phyloP scores from a whole-genome alignment of 2,329 filamentous ascomycete genomes.

The Dactylellina leptospora region DNA sequence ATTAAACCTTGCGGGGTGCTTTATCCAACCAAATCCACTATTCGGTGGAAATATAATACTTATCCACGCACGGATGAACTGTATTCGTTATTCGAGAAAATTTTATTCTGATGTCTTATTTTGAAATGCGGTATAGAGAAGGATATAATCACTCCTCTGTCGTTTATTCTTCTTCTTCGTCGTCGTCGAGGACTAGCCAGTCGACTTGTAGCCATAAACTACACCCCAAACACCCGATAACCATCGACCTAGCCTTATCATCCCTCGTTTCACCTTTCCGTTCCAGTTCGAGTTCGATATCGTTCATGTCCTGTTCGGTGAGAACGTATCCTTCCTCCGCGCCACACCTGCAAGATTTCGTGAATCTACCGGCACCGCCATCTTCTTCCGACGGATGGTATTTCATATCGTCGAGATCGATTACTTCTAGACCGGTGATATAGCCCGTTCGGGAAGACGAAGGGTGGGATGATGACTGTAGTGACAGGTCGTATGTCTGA shows the following conservation, averaged over 20 bases:
- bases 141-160: constrained; percentile 38
- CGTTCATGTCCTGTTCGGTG: constrained; percentile 69
- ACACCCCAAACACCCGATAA: constrained; percentile 73
- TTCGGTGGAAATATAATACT: neutral
- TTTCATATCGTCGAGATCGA: constrained; percentile 72
- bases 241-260: constrained; percentile 59
- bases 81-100: too few species aligned
- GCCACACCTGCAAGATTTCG: constrained; percentile 70
- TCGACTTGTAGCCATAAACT: constrained; percentile 73
- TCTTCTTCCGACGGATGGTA: constrained; percentile 62
- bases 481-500: constrained; percentile 66
- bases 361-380: constrained; percentile 62
- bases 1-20: constrained; percentile 13
- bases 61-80: neutral
- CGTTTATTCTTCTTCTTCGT: constrained; percentile 5
- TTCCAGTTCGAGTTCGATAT: constrained; percentile 65
- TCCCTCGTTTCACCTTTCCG: constrained; percentile 2
- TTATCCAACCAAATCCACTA: neutral
- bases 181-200: constrained; percentile 67
- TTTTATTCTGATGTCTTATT: too few species aligned
- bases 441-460: constrained; percentile 58
- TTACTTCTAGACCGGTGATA: constrained; percentile 70
- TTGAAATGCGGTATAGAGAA: constrained; percentile 3
- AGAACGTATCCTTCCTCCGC: constrained; percentile 70
- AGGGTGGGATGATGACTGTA: constrained; percentile 57